Conservation (phyloP, 768 basidiomycete genomes). For the Termitomyces sp. region DNA sequence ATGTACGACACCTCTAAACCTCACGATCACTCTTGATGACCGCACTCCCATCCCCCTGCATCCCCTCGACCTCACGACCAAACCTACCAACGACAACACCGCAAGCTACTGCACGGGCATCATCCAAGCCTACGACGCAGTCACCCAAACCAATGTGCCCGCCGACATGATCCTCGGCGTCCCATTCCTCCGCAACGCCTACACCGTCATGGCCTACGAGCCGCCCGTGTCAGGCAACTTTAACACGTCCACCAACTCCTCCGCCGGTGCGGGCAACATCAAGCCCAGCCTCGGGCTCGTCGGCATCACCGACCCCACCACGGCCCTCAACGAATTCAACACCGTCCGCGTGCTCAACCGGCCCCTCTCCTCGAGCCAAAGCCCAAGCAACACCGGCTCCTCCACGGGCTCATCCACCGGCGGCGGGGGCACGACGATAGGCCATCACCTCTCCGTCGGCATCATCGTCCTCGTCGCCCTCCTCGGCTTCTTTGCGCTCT, state of each 20-base stretch:
- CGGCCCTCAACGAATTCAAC: conserved; percentile 62
- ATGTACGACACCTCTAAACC: conserved; percentile 64
- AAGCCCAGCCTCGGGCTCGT: conserved; percentile 53
- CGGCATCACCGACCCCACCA: conserved; percentile 52
- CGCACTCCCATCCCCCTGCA: conserved; percentile 57
- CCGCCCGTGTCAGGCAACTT: not conserved
- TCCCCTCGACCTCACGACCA: conserved; percentile 64
- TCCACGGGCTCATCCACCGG: not conserved
- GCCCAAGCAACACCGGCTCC: too few species aligned
- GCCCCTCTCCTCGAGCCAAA: conserved; percentile 29
- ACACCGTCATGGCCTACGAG: conserved; percentile 41
- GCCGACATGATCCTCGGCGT: conserved; percentile 78
- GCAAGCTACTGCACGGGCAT: conserved; percentile 51
- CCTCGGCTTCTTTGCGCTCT: conserved; percentile 51
- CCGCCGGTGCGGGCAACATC: conserved; percentile 13
- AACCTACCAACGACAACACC: conserved; percentile 35
- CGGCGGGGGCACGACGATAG: conserved; percentile 7
- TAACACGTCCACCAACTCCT: not conserved
- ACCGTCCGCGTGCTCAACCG: conserved; percentile 62
- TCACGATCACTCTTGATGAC: conserved; percentile 60
- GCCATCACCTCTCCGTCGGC: conserved; percentile 47
- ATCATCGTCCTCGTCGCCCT: conserved; percentile 58
- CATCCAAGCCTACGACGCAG: conserved; percentile 51
- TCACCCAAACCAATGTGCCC: conserved; percentile 26
- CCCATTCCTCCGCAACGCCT: conserved; percentile 70